Percentiles rank a stretch among this genome's conserved stretches.
Evolutionary conservation across 176 grass and related monocot genomes (phyloP).

Genomic region (Aegilops bicornis): DNA sequence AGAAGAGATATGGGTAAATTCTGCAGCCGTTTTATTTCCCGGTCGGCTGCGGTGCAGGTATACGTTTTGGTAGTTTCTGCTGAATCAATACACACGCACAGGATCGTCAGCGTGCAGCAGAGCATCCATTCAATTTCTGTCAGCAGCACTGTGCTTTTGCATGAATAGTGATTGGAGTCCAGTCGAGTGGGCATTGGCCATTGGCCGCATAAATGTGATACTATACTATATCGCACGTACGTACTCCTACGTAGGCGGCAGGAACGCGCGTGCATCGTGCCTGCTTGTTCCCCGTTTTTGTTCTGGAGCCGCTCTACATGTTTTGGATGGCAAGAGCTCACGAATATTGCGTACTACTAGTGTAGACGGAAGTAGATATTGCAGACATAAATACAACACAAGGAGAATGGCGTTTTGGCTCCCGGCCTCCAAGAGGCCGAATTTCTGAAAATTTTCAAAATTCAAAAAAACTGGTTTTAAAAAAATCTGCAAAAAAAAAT

Average conservation of each 20-base stretch:
- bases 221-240: neutral
- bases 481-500: too few relatives aligned
- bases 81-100: neutral
- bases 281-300: neutral
- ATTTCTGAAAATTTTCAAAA: too few relatives aligned
- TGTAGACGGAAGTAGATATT: too few relatives aligned
- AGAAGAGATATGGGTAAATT: neutral
- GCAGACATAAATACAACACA: too few relatives aligned
- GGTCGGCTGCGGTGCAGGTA: neutral
- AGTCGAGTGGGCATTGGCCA: neutral
- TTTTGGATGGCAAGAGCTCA: neutral
- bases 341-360: too few relatives aligned
- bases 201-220: neutral
- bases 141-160: neutral
- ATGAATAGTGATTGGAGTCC: neutral
- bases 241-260: neutral
- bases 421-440: too few relatives aligned
- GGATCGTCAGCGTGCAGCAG: neutral
- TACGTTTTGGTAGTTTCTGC: constrained; percentile 6
- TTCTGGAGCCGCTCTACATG: neutral
- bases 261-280: neutral
- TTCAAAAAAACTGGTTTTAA: too few relatives aligned
- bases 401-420: too few relatives aligned
- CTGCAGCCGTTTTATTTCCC: constrained; percentile 8
- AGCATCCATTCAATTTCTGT: neutral